A percentile compares a stretch with the other conserved stretches of the same genome.
phyloP scores from a whole-genome alignment of 106 monocot genomes.

The Dioscorea zingiberensis region DNA sequence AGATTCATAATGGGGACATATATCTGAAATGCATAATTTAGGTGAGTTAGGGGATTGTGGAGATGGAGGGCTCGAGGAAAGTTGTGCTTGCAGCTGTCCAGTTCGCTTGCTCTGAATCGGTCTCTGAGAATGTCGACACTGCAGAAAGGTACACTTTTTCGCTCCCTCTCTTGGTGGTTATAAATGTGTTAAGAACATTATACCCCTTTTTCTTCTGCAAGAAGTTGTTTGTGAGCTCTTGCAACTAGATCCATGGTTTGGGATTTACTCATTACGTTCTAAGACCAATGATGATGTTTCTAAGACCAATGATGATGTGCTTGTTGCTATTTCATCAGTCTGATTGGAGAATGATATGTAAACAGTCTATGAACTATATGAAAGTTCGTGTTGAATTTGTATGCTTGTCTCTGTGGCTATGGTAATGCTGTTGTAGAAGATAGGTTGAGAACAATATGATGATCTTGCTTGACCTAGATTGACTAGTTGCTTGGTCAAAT shows the following conservation, averaged over 20 bases:
- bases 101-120: constrained; percentile 7
- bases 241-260: not conserved
- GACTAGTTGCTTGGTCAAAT: too few relatives aligned
- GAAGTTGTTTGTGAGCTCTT: not conserved
- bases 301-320: not conserved
- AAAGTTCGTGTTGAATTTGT: too few relatives aligned
- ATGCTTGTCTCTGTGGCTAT: too few relatives aligned
- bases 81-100: constrained; percentile 4
- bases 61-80: not conserved
- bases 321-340: too few relatives aligned
- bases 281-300: not conserved
- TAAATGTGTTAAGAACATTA: too few relatives aligned
- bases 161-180: too few relatives aligned
- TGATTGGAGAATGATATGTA: not conserved
- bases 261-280: not conserved
- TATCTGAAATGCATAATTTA: too few relatives aligned
- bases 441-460: too few relatives aligned
- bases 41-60: too few relatives aligned
- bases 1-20: too few relatives aligned
- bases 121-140: constrained; percentile 9
- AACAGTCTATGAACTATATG: not conserved
- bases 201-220: not conserved
- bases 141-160: constrained; percentile 4
- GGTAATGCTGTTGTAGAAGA: too few relatives aligned
- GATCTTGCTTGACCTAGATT: too few relatives aligned